Base-by-base conservation (phyloP, 2,329 filamentous ascomycete species). In the Pyricularia pennisetigena region DNA sequence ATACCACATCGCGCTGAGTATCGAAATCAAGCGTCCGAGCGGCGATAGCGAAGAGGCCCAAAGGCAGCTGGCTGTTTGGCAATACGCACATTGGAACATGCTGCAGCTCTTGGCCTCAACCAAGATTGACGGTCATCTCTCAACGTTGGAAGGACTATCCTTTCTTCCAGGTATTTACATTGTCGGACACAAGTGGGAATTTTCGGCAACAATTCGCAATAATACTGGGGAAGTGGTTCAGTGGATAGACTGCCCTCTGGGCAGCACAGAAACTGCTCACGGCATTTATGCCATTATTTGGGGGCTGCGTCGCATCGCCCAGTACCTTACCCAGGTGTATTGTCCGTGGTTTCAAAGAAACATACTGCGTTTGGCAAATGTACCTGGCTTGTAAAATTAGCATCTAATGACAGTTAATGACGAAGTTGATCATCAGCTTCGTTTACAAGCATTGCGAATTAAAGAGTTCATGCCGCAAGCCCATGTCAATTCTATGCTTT, bases 11-110 rank as follows among this genome's bases (percentile, higher is more conserved):
- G 61, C 61, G 61, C 29, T 64, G 61, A 64, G 61, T 30, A 64
- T 64, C 10, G 61, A 30, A 30, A 28, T 64, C 61, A 64, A 64
- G 26, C 61, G 61, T 64, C n/a, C 26, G 61, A 30, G n/a, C n/a
- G 61, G 61, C 61, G 29, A 64, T 30, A 30, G 26, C 14, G 61
- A 29, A n/a, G 26, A 64, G n/a, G 26, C 61, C 61, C 26, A 64
- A 64, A 64, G 26, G 16, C 61, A 64, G 61, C 61, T 64, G 61
- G 61, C 26, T n/a, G 26, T 64, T 16, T 64, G 61, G 61, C 61
- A 64, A 30, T 64, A 29, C 26, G 61, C 61, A 20, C 61, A 64
- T 30, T 64, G 61, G 61, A 64, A 64, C 26, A 64, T 64, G 61
- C n/a, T 64, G 61, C 26, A 30, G 61, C 29, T 64, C 5, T 30